Evolutionary conservation across 2,329 filamentous ascomycete species (phyloP), one percentile per base, ranked within the genome.

Genomic region (Phialophora chinensis): DNA sequence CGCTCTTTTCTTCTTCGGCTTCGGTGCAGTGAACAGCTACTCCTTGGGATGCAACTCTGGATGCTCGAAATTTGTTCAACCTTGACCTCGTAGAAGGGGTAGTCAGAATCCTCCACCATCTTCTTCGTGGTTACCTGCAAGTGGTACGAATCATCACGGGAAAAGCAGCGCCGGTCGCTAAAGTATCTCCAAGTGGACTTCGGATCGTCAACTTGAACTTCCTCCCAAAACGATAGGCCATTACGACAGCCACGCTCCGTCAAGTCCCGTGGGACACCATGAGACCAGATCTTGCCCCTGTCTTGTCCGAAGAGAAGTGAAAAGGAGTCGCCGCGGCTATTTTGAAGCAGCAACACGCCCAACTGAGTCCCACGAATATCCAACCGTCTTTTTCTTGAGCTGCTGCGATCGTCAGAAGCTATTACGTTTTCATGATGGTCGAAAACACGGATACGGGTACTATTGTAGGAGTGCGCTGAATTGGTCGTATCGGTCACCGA

Each of bases 41-140:
- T 35, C 10, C 33, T 35, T 35, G 33, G 33, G 33, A 35, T 35
- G 33, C 33, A 35, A 35, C 10, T 4, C 33, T 35, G 33, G 10
- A 1, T 4, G 33, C 33, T 35, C 33, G 33, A 35, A 35, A 35
- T 35, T 4, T 35, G 33, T 35, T 35, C 33, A 35, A 35, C 10
- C 3, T 12, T 11, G 33, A 35, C 10, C 33, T 35, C 33, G 33
- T 35, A 35, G 1, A 0, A 0, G 33, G 10, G 33, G 10, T 1
- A 0, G 3, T 3, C 0, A 35, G 1, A 0, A 12, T 12, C 2
- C 10, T 2, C 2, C 0, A 35, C 12, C 10, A 49, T 0, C 44
- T 20, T 47, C 44, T 20, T 49, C 17, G 3, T 23, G 44, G 3
- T 11, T 2, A 49, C 44, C 38, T 12, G 23, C 3, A 29, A 17